phyloP scores from a whole-genome alignment of 2,329 filamentous ascomycete genomes.

The Exserohilum rostratum region DNA sequence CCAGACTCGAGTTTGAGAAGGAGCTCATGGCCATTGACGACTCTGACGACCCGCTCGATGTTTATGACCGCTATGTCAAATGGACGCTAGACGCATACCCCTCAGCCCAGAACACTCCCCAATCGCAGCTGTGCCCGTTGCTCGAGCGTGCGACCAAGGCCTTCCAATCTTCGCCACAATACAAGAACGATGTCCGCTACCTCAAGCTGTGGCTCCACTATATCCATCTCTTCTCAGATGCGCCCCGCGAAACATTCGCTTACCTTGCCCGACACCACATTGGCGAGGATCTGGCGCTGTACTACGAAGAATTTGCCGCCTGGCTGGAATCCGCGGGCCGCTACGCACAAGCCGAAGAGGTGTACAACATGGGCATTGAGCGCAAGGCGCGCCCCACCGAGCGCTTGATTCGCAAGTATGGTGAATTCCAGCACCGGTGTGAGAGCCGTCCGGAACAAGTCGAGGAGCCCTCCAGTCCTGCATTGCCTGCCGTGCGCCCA shows the following conservation, averaged over 20 bases:
- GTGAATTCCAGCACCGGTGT: slow-evolving; percentile 83
- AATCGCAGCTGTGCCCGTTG: slow-evolving; percentile 86
- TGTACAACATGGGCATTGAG: slow-evolving; percentile 89
- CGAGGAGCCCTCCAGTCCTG: slow-evolving; percentile 79
- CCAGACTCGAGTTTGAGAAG: slow-evolving; percentile 82
- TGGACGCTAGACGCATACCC: slow-evolving; percentile 97
- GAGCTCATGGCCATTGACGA: slow-evolving; percentile 81
- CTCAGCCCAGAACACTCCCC: slow-evolving; percentile 85
- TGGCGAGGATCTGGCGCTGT: slow-evolving; percentile 84
- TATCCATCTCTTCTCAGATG: slow-evolving; percentile 88
- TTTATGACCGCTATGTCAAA: slow-evolving; percentile 95
- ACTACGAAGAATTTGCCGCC: slow-evolving; percentile 94
- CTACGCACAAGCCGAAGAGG: slow-evolving; percentile 91
- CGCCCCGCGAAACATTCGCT: slow-evolving; percentile 90
- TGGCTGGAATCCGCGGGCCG: slow-evolving; percentile 86
- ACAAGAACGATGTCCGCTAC: slow-evolving; percentile 95
- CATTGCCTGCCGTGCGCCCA: slow-evolving; percentile 79
- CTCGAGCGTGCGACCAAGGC: slow-evolving; percentile 92
- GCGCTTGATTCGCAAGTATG: slow-evolving; percentile 84
- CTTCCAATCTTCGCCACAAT: slow-evolving; percentile 83
- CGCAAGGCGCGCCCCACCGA: slow-evolving; percentile 82
- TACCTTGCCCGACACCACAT: slow-evolving; percentile 89
- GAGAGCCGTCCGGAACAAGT: slow-evolving; percentile 68
- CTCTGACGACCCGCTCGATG: slow-evolving; percentile 91
- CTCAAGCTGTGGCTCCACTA: slow-evolving; percentile 93